Evolutionary conservation across 495 filamentous ascomycete species (phyloP).

Genomic region (Penicillium bovifimosum): DNA sequence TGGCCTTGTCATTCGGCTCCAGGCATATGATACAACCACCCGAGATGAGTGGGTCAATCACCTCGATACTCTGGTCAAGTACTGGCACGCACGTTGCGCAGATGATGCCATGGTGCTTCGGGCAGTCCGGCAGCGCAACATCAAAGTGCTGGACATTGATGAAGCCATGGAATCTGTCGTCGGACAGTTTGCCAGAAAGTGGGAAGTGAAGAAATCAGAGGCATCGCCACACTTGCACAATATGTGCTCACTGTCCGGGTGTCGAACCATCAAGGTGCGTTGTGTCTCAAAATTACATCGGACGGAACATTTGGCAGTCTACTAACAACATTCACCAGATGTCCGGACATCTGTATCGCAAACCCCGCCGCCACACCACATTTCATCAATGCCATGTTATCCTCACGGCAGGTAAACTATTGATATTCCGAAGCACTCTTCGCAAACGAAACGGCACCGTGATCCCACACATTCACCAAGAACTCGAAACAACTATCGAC

Average conservation of each 20-base stretch:
- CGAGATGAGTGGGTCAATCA: constrained; percentile 62
- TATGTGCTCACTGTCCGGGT: constrained; percentile 60
- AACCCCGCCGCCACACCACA: constrained; percentile 58
- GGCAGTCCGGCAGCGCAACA: constrained; percentile 52
- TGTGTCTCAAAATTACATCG: neutral
- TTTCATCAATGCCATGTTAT: constrained; percentile 60
- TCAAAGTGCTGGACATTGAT: constrained; percentile 60
- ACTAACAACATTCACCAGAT: constrained; percentile 32
- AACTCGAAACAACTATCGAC: constrained; percentile 52
- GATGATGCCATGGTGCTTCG: constrained; percentile 55
- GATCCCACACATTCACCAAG: constrained; percentile 58
- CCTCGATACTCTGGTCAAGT: constrained; percentile 52
- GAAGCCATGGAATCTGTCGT: constrained; percentile 64
- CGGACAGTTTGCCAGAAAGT: constrained; percentile 65
- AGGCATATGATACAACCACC: constrained; percentile 53
- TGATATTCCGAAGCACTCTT: constrained; percentile 59
- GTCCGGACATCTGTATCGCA: constrained; percentile 61
- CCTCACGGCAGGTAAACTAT: constrained; percentile 56
- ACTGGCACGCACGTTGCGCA: constrained; percentile 58
- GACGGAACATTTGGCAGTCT: neutral
- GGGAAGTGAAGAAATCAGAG: constrained; percentile 64
- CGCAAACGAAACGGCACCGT: constrained; percentile 52
- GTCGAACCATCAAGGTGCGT: constrained; percentile 56
- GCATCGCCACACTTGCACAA: constrained; percentile 65
- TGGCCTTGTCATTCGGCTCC: constrained; percentile 59